Base-by-base conservation (phyloP, 257 asterid genomes). In the Solanum pennellii region DNA sequence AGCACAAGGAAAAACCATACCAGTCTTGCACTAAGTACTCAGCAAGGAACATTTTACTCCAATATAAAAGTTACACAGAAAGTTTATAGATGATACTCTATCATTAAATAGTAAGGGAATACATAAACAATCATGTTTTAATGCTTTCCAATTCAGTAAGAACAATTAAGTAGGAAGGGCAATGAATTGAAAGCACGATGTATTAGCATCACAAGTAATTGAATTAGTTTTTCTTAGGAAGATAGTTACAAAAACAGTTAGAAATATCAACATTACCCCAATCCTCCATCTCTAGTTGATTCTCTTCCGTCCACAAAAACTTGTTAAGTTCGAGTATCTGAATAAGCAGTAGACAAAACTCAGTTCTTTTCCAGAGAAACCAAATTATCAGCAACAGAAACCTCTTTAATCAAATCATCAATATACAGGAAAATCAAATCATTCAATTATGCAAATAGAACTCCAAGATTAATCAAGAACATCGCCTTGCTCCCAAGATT, bases 201-300 rank as follows among this genome's bases (percentile, higher is more conserved):
- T 3, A 49, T 47, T 25, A 45, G 41, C 84, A 79, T 79, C 41
- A 49, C 44, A 47, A 80, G 85, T 49, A 49, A 82, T 6, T 49
- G 31, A 82, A 16, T 82, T 49, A 47, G 10, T 18, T 49, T 82
- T 31, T 10, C 29, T 16, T 12, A 9, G 12, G 29, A 82, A 49
- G 69, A 39, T 15, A 82, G 20, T 6, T 47, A 49, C 9, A 29
- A 82, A 29, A 82, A 31, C 44, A 5, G 37, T 10, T 11, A 49
- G 65, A 33, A 45, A 83, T 6, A 16, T 75, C 39, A 72, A 31
- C 68, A 82, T 89, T 89, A 95, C 98, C 98, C 98, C 98, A 95
- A 86, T 94, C 98, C 87, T 93, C 98, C 98, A 95, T 95, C 86
- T n/a, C 39, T 82, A 86, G 60, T 73, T 85, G 84, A 65, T 88